Evolutionary conservation across 768 basidiomycete genomes (phyloP), one percentile per base, ranked within the genome.

Genomic region (Lactifluus piperatus): DNA sequence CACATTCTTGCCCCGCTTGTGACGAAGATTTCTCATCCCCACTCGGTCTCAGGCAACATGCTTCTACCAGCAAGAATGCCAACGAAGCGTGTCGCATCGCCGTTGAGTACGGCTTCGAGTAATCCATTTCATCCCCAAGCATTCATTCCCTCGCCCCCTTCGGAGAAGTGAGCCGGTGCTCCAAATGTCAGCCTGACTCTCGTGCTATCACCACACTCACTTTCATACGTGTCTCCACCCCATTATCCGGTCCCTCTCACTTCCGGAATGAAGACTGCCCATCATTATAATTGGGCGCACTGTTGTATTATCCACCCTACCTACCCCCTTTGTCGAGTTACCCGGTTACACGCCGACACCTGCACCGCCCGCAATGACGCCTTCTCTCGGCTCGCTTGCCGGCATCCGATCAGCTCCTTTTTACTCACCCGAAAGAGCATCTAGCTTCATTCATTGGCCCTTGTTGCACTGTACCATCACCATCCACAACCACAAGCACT

Each of bases 81-180:
- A 80, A 79, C 67, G 85, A 87, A 67, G 88, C 87, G 7, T 90
- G 88, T 67, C 79, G 78, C 58, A 78, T 78, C 52, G 87, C 87
- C 11, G 87, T 88, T 67, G 81, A 84, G 63, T 90, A 90, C 70
- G 80, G 81, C 24, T 81, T 89, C 58, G 88, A 90, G 69, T 75
- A 62, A 72, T 13, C 10, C 20, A 13, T 16, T 20, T 39, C 44
- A 26, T 57, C 37, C 49, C n/a, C n/a, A 11, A 34, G 13, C n/a
- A n/a, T n/a, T 9, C 34, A 27, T 46, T 30, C 34, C 53, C 34
- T 54, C 22, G 13, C 30, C 5, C 30, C 5, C 26, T 3, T 27
- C 24, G 22, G 48, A 20, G 9, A 43, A 49, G 16, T 26, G 50
- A 16, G 49, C 57, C 29, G 39, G 39, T 32, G 10, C 36, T 20